These are phyloP conservation scores for Pseudogymnoascus verrucosus DNA, from an alignment of 2,329 filamentous ascomycete genomes.

Conservation along the genomic window DNA sequence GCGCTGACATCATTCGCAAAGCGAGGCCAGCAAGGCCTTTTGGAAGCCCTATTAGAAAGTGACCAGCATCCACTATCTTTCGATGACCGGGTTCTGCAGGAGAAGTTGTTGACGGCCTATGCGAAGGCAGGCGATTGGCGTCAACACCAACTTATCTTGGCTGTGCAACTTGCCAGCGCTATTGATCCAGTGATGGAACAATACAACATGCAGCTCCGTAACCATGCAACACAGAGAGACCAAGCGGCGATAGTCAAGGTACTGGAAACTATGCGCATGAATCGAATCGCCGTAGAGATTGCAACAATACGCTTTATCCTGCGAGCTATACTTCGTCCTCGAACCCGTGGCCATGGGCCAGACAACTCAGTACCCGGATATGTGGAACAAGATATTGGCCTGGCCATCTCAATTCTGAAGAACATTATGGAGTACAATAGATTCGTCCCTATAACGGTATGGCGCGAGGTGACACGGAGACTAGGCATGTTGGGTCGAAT, in stretches of 20 bases:
- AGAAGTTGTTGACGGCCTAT: constrained; percentile 44
- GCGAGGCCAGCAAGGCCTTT: constrained; percentile 37
- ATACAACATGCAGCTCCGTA: constrained; percentile 41
- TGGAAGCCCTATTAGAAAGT: constrained; percentile 33
- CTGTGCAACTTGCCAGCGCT: constrained; percentile 40
- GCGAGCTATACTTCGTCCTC: constrained; percentile 30
- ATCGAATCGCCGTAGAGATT: constrained; percentile 33
- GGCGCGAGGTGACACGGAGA: constrained; percentile 51
- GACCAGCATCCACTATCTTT: constrained; percentile 59
- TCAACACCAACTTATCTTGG: constrained; percentile 47
- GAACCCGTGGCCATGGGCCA: constrained; percentile 24
- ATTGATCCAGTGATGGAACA: constrained; percentile 29
- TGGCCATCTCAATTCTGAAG: constrained; percentile 38
- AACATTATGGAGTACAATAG: constrained; percentile 37
- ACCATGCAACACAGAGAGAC: constrained; percentile 28
- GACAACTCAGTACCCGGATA: background rate
- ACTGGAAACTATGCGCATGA: constrained; percentile 40
- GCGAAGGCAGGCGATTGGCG: constrained; percentile 41
- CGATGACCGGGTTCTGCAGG: constrained; percentile 47
- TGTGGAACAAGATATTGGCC: constrained; percentile 30
- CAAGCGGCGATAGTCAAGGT: constrained; percentile 22
- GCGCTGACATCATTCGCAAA: constrained; percentile 57
- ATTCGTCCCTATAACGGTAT: constrained; percentile 36
- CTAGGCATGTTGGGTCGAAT: constrained; percentile 49
- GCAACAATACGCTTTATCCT: constrained; percentile 38